Percentiles rank a stretch among this genome's conserved stretches.
Conservation (phyloP, 2,329 filamentous ascomycete species). For the Apiospora koreana region DNA sequence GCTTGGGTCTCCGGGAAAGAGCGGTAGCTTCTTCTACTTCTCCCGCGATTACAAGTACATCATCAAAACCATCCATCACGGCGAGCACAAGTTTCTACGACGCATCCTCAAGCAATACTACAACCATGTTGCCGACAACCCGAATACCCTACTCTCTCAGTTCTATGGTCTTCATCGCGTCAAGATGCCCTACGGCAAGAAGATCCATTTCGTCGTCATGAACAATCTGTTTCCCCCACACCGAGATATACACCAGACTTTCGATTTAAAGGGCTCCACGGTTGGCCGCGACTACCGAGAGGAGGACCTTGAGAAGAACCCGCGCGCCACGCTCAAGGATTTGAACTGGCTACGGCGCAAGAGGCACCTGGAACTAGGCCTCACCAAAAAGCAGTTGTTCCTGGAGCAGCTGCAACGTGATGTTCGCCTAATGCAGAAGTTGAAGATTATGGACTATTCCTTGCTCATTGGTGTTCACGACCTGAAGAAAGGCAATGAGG, state of each 20-base stretch:
- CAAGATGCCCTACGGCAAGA: constrained; percentile 96
- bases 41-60: constrained; percentile 99
- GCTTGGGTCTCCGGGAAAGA: constrained; percentile 94
- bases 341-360: constrained; percentile 92
- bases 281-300: constrained; percentile 90
- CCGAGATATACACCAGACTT: constrained; percentile 94
- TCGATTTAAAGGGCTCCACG: constrained; percentile 95
- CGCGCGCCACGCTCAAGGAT: constrained; percentile 91
- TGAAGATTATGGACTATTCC: constrained; percentile 99
- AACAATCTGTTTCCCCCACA: constrained; percentile 99
- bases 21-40: constrained; percentile 99
- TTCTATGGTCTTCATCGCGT: constrained; percentile 97
- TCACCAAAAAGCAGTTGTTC: constrained; percentile 85
- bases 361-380: constrained; percentile 82
- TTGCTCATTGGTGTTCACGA: constrained; percentile 94
- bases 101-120: constrained; percentile 92
- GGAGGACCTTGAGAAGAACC: constrained; percentile 84
- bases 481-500: constrained; percentile 85
- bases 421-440: constrained; percentile 79
- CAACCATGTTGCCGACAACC: constrained; percentile 86
- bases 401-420: constrained; percentile 86
- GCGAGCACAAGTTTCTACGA: constrained; percentile 84
- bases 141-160: constrained; percentile 94
- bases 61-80: constrained; percentile 98
- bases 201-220: constrained; percentile 99